A percentile compares a stretch with the other conserved stretches of the same genome.
Evolutionary conservation across 1,284 basidiomycete species (phyloP).

Genomic region (Cystobasidium pallidum): DNA sequence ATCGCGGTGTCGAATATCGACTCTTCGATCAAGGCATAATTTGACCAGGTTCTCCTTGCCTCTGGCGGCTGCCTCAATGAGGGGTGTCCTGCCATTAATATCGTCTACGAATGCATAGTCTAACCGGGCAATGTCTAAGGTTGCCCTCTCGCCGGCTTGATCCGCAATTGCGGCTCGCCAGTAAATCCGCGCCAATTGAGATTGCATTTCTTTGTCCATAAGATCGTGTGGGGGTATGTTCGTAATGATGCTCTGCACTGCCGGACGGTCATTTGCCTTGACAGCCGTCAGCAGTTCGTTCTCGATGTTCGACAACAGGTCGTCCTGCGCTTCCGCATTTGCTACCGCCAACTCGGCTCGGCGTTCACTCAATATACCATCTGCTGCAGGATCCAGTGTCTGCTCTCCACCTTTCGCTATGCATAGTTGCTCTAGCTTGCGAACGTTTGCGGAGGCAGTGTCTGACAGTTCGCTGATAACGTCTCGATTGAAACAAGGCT

Average conservation of each 20-base stretch:
- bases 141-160: background rate
- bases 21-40: constrained; percentile 75
- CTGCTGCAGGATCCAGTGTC: constrained; percentile 55
- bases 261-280: constrained; percentile 47
- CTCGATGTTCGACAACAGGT: constrained; percentile 82
- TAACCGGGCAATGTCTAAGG: constrained; percentile 69
- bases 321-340: constrained; percentile 44
- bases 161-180: constrained; percentile 89
- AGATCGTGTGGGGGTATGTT: constrained; percentile 25
- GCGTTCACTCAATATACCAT: constrained; percentile 43
- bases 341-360: constrained; percentile 36
- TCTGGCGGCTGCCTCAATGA: constrained; percentile 91
- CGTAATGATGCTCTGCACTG: constrained; percentile 48
- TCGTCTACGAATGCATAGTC: constrained; percentile 93
- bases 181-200: constrained; percentile 65
- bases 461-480: constrained; percentile 95
- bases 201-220: constrained; percentile 30
- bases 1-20: constrained; percentile 71
- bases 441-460: constrained; percentile 87
- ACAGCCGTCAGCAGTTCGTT: constrained; percentile 66
- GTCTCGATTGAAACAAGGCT: constrained; percentile 97
- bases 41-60: constrained; percentile 79
- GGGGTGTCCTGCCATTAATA: constrained; percentile 91
- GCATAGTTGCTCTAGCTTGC: constrained; percentile 77
- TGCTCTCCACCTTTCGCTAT: constrained; percentile 53